Percentiles rank a stretch among this genome's conserved stretches.
Conservation (phyloP, 805 yeast genomes). For the Candida insectorum region DNA sequence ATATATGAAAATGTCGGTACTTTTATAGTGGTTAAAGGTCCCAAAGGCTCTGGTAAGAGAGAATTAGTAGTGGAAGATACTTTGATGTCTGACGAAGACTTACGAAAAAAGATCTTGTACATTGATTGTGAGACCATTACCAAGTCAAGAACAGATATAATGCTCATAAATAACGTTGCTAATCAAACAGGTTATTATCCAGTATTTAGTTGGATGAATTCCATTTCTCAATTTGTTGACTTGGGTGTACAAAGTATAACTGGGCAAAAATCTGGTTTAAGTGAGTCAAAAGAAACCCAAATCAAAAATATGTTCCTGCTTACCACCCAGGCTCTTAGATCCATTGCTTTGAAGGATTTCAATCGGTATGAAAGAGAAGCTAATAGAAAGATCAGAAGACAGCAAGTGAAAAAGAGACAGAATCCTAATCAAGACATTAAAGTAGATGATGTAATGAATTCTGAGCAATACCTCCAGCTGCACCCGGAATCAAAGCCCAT, state of each 20-base stretch:
- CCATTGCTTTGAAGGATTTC: constrained; percentile 43
- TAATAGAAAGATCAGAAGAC: constrained; percentile 15
- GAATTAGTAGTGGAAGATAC: constrained; percentile 71
- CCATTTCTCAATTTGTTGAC: constrained; percentile 74
- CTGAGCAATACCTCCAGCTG: constrained; percentile 78
- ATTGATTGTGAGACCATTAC: constrained; percentile 77
- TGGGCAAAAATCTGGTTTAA: constrained; percentile 89
- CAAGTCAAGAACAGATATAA: constrained; percentile 71
- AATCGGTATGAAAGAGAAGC: constrained; percentile 23
- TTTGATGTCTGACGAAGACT: constrained; percentile 47
- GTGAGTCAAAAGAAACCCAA: constrained; percentile 80
- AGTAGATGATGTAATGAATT: constrained; percentile 44
- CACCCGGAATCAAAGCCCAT: constrained; percentile 87
- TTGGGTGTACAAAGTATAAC: constrained; percentile 85
- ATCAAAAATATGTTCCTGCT: constrained; percentile 75
- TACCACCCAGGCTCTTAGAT: constrained; percentile 69
- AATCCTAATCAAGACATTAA: constrained; percentile 15
- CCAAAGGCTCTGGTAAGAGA: constrained; percentile 92
- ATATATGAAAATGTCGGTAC: constrained; percentile 86
- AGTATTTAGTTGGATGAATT: constrained; percentile 87
- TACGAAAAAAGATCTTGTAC: constrained; percentile 49
- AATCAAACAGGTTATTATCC: constrained; percentile 87
- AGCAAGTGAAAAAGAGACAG: constrained; percentile 15
- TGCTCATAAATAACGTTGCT: constrained; percentile 66
- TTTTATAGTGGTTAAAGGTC: constrained; percentile 86